Evolutionary conservation across 768 basidiomycete genomes (phyloP).

Genomic region (Leccinum sublutescens): DNA sequence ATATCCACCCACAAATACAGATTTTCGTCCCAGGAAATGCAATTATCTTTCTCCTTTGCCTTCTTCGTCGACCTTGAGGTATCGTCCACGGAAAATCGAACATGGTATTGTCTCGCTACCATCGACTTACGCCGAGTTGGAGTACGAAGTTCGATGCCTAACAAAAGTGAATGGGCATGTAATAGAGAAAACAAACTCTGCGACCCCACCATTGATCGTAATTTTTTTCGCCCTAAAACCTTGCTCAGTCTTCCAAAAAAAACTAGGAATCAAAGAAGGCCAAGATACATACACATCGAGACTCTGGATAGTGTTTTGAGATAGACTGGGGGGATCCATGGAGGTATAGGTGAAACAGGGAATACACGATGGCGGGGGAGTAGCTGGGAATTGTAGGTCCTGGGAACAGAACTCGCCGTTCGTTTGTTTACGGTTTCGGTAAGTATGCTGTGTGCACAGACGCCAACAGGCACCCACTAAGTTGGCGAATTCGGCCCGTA

Average conservation of each 20-base stretch:
- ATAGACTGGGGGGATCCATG: conserved; percentile 1
- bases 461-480: conserved; percentile 1
- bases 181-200: background rate
- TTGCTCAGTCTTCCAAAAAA: background rate
- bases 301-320: background rate
- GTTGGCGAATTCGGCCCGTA: background rate
- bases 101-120: conserved; percentile 10
- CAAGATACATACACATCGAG: conserved; percentile 5
- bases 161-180: background rate
- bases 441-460: conserved; percentile 15
- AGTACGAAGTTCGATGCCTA: conserved; percentile 15
- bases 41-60: conserved; percentile 10
- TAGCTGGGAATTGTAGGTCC: conserved; percentile 6
- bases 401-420: conserved; percentile 1
- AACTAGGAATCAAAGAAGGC: background rate
- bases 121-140: conserved; percentile 1
- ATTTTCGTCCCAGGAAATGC: conserved; percentile 10
- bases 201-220: conserved; percentile 9
- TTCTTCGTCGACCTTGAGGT: conserved; percentile 15
- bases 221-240: conserved; percentile 10
- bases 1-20: conserved; percentile 17
- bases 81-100: conserved; percentile 10
- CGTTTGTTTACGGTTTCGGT: conserved; percentile 18
- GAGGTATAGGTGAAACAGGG: background rate
- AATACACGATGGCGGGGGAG: background rate